Evolutionary conservation across 164 flowering plant species (phyloP).

Genomic region (Nelumbo lutea): DNA sequence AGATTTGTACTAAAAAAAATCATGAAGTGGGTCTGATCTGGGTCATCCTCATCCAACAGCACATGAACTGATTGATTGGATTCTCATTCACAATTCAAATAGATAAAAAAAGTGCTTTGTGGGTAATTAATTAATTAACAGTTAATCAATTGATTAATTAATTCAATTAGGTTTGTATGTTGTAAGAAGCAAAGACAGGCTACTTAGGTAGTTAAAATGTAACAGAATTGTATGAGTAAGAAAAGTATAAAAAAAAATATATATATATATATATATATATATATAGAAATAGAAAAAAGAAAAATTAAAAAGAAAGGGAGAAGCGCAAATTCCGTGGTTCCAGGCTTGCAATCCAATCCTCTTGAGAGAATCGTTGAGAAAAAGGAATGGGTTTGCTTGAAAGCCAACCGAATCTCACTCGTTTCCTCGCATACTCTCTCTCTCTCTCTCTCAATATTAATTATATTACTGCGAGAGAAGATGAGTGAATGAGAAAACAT

Average conservation of each 20-base stretch:
- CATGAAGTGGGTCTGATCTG: too few relatives aligned
- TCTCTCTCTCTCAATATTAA: not conserved
- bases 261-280: not conserved
- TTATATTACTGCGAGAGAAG: slow-evolving; percentile 2
- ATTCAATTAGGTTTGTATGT: too few relatives aligned
- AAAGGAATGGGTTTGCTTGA: slow-evolving; percentile 38
- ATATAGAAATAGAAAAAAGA: not conserved
- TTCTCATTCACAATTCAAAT: too few relatives aligned
- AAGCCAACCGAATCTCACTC: slow-evolving; percentile 37
- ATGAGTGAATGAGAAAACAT: slow-evolving; percentile 11
- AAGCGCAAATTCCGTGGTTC: slow-evolving; percentile 46
- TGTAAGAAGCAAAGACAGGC: not conserved
- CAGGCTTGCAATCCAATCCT: slow-evolving; percentile 60
- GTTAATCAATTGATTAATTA: too few relatives aligned
- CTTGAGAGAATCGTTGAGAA: slow-evolving; percentile 34
- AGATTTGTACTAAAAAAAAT: too few relatives aligned
- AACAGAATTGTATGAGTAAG: not conserved
- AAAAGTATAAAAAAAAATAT: not conserved
- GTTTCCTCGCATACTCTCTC: slow-evolving; percentile 13
- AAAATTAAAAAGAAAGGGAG: slow-evolving; percentile 18
- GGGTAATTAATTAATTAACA: too few relatives aligned
- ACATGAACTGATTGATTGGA: not conserved
- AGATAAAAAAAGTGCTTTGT: too few relatives aligned
- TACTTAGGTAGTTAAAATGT: not conserved
- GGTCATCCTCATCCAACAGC: not conserved